These are phyloP conservation scores for Ceratocystis diversiconidia DNA, from an alignment of 2,329 filamentous ascomycete species.

Conservation along the genomic window DNA sequence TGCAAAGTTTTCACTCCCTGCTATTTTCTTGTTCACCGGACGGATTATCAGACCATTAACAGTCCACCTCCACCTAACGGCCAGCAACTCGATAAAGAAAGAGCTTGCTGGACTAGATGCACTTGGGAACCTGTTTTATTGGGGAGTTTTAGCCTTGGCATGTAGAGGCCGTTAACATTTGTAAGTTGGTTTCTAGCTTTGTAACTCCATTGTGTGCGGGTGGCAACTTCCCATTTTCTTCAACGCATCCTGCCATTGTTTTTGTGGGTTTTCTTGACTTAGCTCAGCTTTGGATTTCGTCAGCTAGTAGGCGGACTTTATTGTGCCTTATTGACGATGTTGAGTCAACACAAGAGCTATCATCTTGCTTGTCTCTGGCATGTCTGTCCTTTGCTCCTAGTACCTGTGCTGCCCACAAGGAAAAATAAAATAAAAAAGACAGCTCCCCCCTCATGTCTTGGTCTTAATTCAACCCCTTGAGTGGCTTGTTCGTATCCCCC, in stretches of 20 bases:
- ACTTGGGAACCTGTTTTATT: too few species aligned
- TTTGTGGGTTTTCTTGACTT: background rate
- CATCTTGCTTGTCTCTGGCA: background rate
- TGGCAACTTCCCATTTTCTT: background rate
- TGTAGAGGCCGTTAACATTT: background rate
- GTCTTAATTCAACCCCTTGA: slow-evolving; percentile 1
- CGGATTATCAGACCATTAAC: background rate
- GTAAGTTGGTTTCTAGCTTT: background rate
- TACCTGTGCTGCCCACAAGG: background rate
- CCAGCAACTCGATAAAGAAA: too few species aligned
- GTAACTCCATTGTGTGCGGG: background rate
- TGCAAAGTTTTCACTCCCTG: slow-evolving; percentile 2
- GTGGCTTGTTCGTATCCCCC: background rate
- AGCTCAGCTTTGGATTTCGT: background rate
- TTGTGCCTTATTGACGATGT: background rate
- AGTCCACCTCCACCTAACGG: background rate
- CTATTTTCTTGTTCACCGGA: background rate
- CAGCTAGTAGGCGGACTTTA: background rate
- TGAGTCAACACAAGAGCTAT: background rate
- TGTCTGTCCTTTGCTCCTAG: background rate
- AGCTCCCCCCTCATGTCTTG: background rate
- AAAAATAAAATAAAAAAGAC: background rate
- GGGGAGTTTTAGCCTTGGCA: too few species aligned
- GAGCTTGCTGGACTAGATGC: too few species aligned
- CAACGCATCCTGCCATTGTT: slow-evolving; percentile 6